Base-by-base conservation (phyloP, 2,329 filamentous ascomycete genomes). In the Aspergillus carbonarius region DNA sequence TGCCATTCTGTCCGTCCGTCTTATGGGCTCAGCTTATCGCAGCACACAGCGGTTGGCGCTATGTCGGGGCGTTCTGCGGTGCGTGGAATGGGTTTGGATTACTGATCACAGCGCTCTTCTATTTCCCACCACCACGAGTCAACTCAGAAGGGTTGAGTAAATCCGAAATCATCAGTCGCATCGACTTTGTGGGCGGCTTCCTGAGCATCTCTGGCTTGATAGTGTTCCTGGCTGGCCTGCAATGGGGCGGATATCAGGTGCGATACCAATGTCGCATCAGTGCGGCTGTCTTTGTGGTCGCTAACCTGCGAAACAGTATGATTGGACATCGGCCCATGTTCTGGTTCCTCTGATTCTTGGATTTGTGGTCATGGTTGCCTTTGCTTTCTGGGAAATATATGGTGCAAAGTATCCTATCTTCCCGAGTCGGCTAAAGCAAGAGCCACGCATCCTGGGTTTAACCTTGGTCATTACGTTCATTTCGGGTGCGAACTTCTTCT, bases 1-100 rank as follows among this genome's bases (percentile, higher is more conserved):
- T 87, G 1, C 86, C 85, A 0, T 88, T 88, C 68, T 82, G 82
- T 57, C 85, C 86, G 0, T 83, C 84, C 1, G 85, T 86, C 0
- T 72, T 89, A 20, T 89, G 82, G 74, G 85, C 78, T 34, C 85
- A 88, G 68, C 76, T 87, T 30, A 81, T 82, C 58, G 76, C 81
- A 15, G 70, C 70, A n/a, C 67, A 81, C 57, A 70, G 72, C 17
- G 72, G 65, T 46, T 81, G 79, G 79, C 71, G 79, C 47, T 79
- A 78, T 63, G 74, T 77, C 32, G 75, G 74, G 25, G 70, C 74
- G 3, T 73, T 80, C 50, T 75, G 74, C 55, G 78, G 74, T 30
- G 72, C 73, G 2, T 79, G 78, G 77, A 75, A 69, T 55, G 73
- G 69, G 6, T 68, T 79, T 40, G 78, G 78, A 13, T 68, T 81